Evolutionary conservation across 2,329 filamentous ascomycete species (phyloP).

Genomic region (Lomentospora prolificans): DNA sequence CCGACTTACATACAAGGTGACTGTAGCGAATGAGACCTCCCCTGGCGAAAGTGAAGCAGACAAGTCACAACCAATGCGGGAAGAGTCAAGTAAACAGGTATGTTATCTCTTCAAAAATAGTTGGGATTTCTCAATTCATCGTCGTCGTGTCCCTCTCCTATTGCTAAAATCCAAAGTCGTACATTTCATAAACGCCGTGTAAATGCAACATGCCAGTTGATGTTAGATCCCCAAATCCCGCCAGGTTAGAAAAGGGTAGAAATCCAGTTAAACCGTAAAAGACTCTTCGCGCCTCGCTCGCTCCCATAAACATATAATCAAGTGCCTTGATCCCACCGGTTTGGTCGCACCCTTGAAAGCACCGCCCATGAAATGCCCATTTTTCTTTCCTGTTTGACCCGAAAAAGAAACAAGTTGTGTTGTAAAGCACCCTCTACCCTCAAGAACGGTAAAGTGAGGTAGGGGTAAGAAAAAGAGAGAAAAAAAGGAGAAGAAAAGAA

Average conservation of each 20-base stretch:
- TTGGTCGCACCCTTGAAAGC: background rate
- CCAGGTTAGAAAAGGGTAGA: too few relatives aligned
- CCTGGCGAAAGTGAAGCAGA: background rate
- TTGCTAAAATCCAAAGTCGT: background rate
- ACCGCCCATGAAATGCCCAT: background rate
- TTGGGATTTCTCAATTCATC: background rate
- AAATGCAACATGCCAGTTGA: background rate
- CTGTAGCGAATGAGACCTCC: too few relatives aligned
- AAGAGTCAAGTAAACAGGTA: background rate
- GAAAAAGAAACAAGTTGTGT: background rate
- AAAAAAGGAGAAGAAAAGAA: background rate
- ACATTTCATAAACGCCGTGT: conserved; percentile 1
- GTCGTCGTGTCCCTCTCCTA: background rate
- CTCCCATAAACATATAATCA: background rate
- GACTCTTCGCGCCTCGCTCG: background rate
- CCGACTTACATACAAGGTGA: too few relatives aligned
- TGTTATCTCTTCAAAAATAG: background rate
- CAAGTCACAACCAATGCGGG: background rate
- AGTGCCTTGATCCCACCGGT: background rate
- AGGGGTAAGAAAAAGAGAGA: background rate
- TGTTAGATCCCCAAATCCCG: too few relatives aligned
- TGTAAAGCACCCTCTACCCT: background rate
- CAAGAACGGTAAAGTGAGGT: background rate
- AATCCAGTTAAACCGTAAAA: too few relatives aligned
- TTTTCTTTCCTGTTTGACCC: conserved; percentile 5